Evolutionary conservation across 129 eudicot genomes (phyloP), one percentile per base, ranked within the genome.

Genomic region (carrot (Daucus carota)): DNA sequence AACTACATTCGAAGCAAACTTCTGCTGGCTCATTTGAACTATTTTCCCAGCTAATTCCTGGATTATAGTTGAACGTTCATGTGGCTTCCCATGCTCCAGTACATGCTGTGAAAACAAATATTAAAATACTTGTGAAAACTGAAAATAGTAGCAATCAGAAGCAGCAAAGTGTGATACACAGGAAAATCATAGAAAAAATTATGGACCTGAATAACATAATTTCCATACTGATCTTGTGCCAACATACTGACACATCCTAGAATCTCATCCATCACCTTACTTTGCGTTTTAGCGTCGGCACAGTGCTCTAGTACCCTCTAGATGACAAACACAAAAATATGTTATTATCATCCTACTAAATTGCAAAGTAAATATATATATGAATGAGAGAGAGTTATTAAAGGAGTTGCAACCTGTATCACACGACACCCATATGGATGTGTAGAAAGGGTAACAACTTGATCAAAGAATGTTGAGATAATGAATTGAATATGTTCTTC

Each of bases 401-500:
- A 63, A 63, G 70, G 38, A 32, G 22, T 29, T 29, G 70, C 70
- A 67, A 87, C 92, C 92, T 87, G 92, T 65, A 87, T 80, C 32
- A 87, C 92, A 46, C 92, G 87, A 47, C 92, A 87, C 54, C 92
- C 92, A 80, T 87, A 87, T 6, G 89, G 89, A 81, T 87, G 92
- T 38, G 74, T 78, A 0, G 89, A 87, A 24, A 87, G 88, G 24
- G 66, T 29, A 17, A 76, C 82, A 18, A 87, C 87, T 76, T 82
- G 85, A 32, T 82, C 87, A 18, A 10, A 54, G 70, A 87, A 85
- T 1, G 86, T 70, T 26, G 84, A 75, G 59, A 87, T 80, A 46
- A 87, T 78, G 60, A 85, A 87, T n/a, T 54, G 80, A 78, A 87
- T 83, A 6, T 80, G 74, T 1, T 82, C 82, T 17, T 46, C 48